phyloP scores from a whole-genome alignment of 148 eudicot genomes.

The Heliamphora exappendiculata region DNA sequence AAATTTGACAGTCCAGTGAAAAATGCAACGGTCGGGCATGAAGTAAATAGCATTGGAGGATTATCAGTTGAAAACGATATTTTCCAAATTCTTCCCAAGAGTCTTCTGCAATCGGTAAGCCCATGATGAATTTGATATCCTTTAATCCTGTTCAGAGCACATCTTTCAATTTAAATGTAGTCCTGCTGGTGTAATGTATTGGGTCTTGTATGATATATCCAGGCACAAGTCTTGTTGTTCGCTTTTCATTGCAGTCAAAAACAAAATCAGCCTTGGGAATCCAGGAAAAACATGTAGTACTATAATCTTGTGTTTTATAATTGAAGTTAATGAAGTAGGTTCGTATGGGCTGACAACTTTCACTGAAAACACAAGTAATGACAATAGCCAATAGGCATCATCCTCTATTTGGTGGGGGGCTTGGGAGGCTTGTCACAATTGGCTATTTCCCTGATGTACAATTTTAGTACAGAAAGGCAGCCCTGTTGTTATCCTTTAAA shows the following conservation, averaged over 20 bases:
- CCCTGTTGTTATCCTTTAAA: neutral
- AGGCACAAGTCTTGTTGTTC: neutral
- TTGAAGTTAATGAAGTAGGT: neutral
- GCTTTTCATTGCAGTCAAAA: neutral
- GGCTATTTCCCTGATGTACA: neutral
- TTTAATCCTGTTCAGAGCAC: neutral
- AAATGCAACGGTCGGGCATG: slow-evolving; percentile 29
- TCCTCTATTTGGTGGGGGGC: neutral
- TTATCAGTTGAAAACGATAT: slow-evolving; percentile 32
- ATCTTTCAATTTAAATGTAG: neutral
- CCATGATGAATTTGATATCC: neutral
- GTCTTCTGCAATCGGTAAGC: slow-evolving; percentile 64
- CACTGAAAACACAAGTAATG: neutral
- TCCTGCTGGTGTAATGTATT: neutral
- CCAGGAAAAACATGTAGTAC: neutral
- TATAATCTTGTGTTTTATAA: neutral
- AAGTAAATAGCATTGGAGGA: slow-evolving; percentile 15
- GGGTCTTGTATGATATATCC: neutral
- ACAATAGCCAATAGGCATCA: neutral
- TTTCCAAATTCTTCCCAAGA: slow-evolving; percentile 49
- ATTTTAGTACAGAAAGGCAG: neutral
- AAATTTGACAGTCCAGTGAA: slow-evolving; percentile 53
- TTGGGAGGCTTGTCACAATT: neutral
- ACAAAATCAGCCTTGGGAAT: neutral
- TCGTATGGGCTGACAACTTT: neutral